Evolutionary conservation across 2,329 filamentous ascomycete genomes (phyloP).

Genomic region (Verticillium dahliae): DNA sequence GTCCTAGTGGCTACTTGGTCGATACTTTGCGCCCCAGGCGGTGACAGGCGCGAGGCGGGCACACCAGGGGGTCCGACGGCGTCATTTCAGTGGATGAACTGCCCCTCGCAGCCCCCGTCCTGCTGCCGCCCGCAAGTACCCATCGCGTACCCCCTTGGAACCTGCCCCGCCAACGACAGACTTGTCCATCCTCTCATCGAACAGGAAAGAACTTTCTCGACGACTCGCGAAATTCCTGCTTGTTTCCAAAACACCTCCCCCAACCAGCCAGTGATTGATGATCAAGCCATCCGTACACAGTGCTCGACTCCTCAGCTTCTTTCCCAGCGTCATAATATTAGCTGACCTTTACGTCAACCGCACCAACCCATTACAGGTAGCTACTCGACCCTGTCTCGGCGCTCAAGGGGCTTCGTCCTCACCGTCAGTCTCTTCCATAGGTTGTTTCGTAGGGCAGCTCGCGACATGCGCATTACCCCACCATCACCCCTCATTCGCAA

Average conservation of each 20-base stretch:
- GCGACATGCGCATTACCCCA: background rate
- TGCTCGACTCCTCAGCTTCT: background rate
- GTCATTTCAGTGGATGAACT: background rate
- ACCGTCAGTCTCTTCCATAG: background rate
- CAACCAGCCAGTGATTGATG: conserved; percentile 2
- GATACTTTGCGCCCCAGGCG: background rate
- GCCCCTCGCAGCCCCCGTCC: background rate
- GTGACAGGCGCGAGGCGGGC: background rate
- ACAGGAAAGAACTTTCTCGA: conserved; percentile 15
- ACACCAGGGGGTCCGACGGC: background rate
- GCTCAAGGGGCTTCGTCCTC: background rate
- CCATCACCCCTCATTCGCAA: background rate
- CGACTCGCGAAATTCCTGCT: conserved; percentile 7
- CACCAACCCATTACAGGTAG: background rate
- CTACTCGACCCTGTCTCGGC: background rate
- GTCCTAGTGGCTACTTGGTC: background rate
- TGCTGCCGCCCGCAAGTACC: background rate
- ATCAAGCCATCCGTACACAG: background rate
- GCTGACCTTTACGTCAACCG: conserved; percentile 1
- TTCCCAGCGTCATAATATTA: background rate
- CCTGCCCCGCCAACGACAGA: conserved; percentile 3
- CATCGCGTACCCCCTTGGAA: background rate
- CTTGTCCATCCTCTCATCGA: conserved; percentile 5
- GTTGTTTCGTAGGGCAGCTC: background rate
- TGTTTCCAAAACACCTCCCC: background rate